A percentile compares a stretch with the other conserved stretches of the same genome.
Evolutionary conservation across 1,284 basidiomycete genomes (phyloP).

Genomic region (Ustilago esculenta): DNA sequence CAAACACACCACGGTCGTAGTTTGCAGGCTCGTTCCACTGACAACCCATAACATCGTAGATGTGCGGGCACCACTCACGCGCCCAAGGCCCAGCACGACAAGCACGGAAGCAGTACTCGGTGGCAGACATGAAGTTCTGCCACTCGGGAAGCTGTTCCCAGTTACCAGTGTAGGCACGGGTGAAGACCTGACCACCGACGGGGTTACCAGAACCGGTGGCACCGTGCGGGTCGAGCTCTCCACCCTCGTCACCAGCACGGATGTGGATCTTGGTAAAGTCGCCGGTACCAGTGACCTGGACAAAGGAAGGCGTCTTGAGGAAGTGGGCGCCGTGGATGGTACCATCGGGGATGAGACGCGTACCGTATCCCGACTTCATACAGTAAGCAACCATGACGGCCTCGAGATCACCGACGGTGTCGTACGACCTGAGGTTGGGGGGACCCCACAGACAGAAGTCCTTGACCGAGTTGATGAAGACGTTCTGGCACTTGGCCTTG

Average conservation of each 20-base stretch:
- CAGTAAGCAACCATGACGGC: constrained; percentile 78
- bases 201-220: constrained; percentile 60
- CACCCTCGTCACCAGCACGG: constrained; percentile 61
- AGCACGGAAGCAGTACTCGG: constrained; percentile 64
- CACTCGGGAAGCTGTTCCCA: constrained; percentile 64
- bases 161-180: constrained; percentile 52
- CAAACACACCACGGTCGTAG: constrained; percentile 55
- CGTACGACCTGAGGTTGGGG: constrained; percentile 24
- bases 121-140: constrained; percentile 63
- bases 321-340: constrained; percentile 78
- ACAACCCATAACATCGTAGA: constrained; percentile 62
- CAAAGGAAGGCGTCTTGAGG: constrained; percentile 75
- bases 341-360: constrained; percentile 80
- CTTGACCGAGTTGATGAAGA: constrained; percentile 61
- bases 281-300: constrained; percentile 75
- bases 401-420: constrained; percentile 67
- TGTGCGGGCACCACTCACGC: constrained; percentile 62
- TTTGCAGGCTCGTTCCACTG: constrained; percentile 62
- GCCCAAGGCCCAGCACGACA: constrained; percentile 56
- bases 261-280: constrained; percentile 68
- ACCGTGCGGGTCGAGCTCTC: constrained; percentile 67
- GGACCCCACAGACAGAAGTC: constrained; percentile 66
- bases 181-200: constrained; percentile 58
- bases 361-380: constrained; percentile 70
- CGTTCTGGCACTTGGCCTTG: constrained; percentile 63